Base-by-base conservation (phyloP, 176 grass and related monocot genomes). In the Oryza meyeriana region DNA sequence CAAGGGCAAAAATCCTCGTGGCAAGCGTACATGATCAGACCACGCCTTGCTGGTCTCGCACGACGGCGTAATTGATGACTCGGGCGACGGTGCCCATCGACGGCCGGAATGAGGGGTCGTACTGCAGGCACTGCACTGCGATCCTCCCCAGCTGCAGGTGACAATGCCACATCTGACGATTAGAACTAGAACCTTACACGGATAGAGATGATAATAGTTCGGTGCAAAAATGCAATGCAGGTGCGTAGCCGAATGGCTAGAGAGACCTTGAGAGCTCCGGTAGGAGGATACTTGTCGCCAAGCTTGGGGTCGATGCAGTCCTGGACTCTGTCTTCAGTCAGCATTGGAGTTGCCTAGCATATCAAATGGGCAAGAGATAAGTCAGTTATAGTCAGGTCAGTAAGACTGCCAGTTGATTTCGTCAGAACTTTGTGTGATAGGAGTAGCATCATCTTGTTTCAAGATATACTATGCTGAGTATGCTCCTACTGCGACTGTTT, bases 1-100 rank as follows among this genome's bases (percentile, higher is more conserved):
- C 9, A 41, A 10, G 3, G 50, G 50, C 81, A 80, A 89, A 89
- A 85, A 24, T 79, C 17, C 1, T 68, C 16, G 10, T 28, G 30
- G n/a, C n/a, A 36, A 2, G 10, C 11, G 36, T 17, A 42, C 36
- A 20, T 28, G 52, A 57, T 57, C 83, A 89, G 59, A 86, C 83
- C 5, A 89, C 83, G 44, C 88, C 88, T 68, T 87, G 74, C 58
- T 88, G 85, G 55, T 88, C 81, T 36, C 55, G 85, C 30, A 87
- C 48, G n/a, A 91, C 89, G 55, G 84, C 85, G 48, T 81, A 91
- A 75, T 91, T 76, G 85, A 91, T 84, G 6, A 88, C 84, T 24
- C 80, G 68, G 64, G 86, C 86, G 30, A 91, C 61, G 57, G 77
- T 88, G 78, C 89, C 85, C 86, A 89, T 91, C 66, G 79, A 69